A percentile compares a stretch with the other conserved stretches of the same genome.
Conservation (phyloP, 306 rosid species). For the Cucumis sativus region DNA sequence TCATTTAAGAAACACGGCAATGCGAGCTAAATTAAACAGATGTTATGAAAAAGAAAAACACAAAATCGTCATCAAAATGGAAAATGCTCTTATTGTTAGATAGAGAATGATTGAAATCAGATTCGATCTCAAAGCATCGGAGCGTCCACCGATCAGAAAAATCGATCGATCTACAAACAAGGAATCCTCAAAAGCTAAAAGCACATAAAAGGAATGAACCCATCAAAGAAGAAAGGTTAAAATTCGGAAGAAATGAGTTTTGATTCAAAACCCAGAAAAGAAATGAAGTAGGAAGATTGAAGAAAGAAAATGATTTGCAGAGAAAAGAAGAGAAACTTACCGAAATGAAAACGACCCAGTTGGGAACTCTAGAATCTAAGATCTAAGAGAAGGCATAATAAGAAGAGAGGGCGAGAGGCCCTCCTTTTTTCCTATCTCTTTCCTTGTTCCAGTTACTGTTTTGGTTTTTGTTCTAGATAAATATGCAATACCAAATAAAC, state of each 20-base stretch:
- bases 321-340: constrained; percentile 4
- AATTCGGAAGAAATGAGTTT: background rate
- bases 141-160: constrained; percentile 1
- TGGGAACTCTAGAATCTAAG: constrained; percentile 57
- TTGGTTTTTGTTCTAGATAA: constrained; percentile 27
- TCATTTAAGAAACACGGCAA: background rate
- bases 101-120: background rate
- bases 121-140: constrained; percentile 4
- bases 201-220: background rate
- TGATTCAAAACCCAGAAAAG: constrained; percentile 10
- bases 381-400: constrained; percentile 67
- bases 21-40: background rate
- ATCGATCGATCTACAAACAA: background rate
- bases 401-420: constrained; percentile 85
- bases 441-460: constrained; percentile 29
- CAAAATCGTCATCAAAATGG: background rate
- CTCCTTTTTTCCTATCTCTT: constrained; percentile 26
- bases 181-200: background rate
- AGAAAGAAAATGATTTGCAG: background rate
- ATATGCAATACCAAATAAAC: constrained; percentile 14
- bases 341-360: constrained; percentile 64
- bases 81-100: constrained; percentile 4
- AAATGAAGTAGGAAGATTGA: background rate
- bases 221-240: background rate
- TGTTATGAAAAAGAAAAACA: background rate